Evolutionary conservation across 805 yeast species (phyloP).

Genomic region (Cyberlindnera mycetangii): DNA sequence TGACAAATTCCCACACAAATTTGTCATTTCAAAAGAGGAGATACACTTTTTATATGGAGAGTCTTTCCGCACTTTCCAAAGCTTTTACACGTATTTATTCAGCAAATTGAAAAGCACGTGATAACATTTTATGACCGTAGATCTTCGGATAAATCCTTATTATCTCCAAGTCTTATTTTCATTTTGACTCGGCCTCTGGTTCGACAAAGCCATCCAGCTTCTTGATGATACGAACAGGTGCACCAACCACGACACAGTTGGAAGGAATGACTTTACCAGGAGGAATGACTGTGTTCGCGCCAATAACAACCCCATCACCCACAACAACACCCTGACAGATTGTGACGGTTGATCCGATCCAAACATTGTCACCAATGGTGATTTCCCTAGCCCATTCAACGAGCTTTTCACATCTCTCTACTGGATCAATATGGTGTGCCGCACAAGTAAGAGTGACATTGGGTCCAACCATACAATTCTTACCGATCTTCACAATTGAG

Average conservation of each 20-base stretch:
- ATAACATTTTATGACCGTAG: not conserved
- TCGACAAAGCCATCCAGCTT: constrained; percentile 22
- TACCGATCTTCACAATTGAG: constrained; percentile 58
- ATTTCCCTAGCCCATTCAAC: constrained; percentile 57
- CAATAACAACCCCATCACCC: constrained; percentile 60
- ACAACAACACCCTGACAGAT: constrained; percentile 65
- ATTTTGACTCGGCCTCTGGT: not conserved
- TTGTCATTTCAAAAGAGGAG: constrained; percentile 9
- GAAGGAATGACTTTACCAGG: constrained; percentile 47
- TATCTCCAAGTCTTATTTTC: not conserved
- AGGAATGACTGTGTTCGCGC: constrained; percentile 66
- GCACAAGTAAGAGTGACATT: constrained; percentile 59
- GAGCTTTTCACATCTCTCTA: constrained; percentile 32
- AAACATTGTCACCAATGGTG: constrained; percentile 58
- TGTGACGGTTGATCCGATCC: constrained; percentile 59
- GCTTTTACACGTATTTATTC: constrained; percentile 21
- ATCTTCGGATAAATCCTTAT: too few species aligned
- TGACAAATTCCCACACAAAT: constrained; percentile 7
- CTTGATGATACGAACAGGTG: constrained; percentile 51
- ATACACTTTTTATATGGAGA: constrained; percentile 24
- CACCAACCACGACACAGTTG: constrained; percentile 57
- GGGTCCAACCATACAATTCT: constrained; percentile 60
- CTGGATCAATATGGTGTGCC: constrained; percentile 57
- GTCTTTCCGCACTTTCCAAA: constrained; percentile 18
- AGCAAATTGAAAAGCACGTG: not conserved